Base-by-base conservation (phyloP, 73 alveolate species). In the Stentor coeruleus region DNA sequence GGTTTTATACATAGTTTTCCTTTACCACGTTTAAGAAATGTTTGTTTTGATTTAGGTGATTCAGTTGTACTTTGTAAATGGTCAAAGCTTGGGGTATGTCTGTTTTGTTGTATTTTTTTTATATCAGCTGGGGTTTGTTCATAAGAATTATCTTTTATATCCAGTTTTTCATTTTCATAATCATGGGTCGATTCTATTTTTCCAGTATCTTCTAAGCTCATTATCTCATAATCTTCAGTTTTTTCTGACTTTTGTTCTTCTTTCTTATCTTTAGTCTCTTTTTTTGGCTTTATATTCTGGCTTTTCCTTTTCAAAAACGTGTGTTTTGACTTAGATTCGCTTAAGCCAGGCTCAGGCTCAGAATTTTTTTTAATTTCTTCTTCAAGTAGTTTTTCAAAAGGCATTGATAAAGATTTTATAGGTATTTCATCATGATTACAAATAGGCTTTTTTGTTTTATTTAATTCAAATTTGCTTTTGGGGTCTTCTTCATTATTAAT, bases 361-460 rank as follows among this genome's bases (percentile, higher is more conserved):
- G 74, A 26, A 3, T 38, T 35, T 39, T 26, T 59, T 3, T 60
- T 30, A 4, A 81, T 72, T 14, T 58, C 30, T 3, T 81, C 42
- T 59, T 58, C 59, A 15, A 81, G 72, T 36, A 81, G 39, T 30
- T 81, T 38, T 41, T 81, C 87, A 73, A 81, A 81, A 60, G 41
- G 36, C 33, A 38, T 11, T 31, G 58, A 39, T 0, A 26, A 38
- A 59, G 59, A 30, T 15, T 41, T 59, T 0, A 81, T 38, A 28
- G 87, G 87, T 0, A 81, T 81, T 35, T 81, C 87, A n/a, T 81
- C 87, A 59, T 20, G 39, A n/a, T n/a, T n/a, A n/a, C n/a, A n/a
- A n/a, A n/a, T n/a, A n/a, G n/a, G n/a, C n/a, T n/a, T n/a, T n/a
- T n/a, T n/a, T n/a, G n/a, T n/a, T n/a, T n/a, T n/a, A n/a, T n/a